Conservation (phyloP, 2,329 filamentous ascomycete species). For the Pyrenophora tritici-repentis region DNA sequence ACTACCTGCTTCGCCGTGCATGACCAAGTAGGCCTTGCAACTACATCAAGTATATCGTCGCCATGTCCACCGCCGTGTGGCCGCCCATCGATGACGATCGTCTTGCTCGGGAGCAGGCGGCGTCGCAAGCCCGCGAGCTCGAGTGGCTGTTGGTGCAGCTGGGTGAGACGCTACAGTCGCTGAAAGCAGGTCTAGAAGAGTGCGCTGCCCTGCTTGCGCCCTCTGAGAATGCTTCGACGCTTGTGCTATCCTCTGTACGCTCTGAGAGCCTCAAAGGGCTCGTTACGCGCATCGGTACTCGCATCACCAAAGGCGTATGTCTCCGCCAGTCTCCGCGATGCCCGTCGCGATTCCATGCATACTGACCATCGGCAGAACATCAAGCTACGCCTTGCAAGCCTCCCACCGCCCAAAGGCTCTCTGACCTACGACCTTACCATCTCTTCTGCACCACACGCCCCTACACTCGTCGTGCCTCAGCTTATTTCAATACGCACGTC, state of each 20-base stretch:
- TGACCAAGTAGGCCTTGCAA: too few species aligned
- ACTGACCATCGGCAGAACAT: constrained; percentile 61
- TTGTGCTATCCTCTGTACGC: constrained; percentile 84
- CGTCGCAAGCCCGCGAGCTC: constrained; percentile 61
- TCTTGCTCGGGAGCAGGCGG: constrained; percentile 58
- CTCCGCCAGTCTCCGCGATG: too few species aligned
- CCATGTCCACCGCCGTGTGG: constrained; percentile 67
- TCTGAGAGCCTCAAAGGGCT: constrained; percentile 92
- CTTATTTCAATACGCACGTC: constrained; percentile 74
- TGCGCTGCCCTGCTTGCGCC: constrained; percentile 87
- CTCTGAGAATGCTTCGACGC: constrained; percentile 81
- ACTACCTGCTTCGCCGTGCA: not conserved
- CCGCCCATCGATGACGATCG: constrained; percentile 59
- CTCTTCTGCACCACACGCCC: constrained; percentile 58
- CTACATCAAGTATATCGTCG: not conserved
- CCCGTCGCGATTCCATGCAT: too few species aligned
- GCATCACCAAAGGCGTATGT: constrained; percentile 84
- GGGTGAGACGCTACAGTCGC: constrained; percentile 63
- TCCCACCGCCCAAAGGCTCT: constrained; percentile 60
- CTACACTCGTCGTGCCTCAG: constrained; percentile 67
- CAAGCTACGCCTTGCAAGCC: constrained; percentile 74
- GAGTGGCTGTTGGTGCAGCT: constrained; percentile 67
- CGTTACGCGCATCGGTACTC: constrained; percentile 86
- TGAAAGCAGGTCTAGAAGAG: constrained; percentile 79
- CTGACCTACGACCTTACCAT: constrained; percentile 58